Conservation (phyloP, 2,329 filamentous ascomycete species). For the Penicillium sp. region DNA sequence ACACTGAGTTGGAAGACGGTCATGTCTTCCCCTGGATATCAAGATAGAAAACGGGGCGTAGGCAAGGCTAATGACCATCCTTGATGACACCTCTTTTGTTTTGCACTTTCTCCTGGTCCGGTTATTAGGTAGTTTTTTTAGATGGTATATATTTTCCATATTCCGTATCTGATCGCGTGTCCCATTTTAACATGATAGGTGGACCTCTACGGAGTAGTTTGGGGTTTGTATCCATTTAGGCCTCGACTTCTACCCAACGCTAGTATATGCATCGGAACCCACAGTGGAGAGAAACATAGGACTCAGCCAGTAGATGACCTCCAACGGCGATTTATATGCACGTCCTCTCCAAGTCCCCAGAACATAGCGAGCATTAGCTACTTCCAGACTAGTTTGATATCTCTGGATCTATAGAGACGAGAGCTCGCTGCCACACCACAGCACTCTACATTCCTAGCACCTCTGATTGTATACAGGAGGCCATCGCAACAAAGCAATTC, state of each 20-base stretch:
- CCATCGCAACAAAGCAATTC: not conserved
- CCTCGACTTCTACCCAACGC: not conserved
- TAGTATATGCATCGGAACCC: not conserved
- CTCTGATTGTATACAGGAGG: not conserved
- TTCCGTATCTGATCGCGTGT: not conserved
- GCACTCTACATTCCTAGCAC: not conserved
- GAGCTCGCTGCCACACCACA: not conserved
- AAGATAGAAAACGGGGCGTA: conserved; percentile 13
- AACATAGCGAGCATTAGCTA: not conserved
- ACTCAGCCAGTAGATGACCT: not conserved
- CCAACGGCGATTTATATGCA: not conserved
- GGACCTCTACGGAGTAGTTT: not conserved
- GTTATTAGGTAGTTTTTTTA: conserved; percentile 7
- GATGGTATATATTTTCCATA: conserved; percentile 6
- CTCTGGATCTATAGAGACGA: not conserved
- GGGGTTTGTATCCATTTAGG: not conserved
- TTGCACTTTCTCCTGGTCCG: not conserved
- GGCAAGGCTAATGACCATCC: conserved; percentile 18
- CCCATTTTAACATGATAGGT: not conserved
- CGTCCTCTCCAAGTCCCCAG: not conserved
- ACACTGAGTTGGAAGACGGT: not conserved
- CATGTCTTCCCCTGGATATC: conserved; percentile 8
- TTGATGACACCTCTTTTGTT: conserved; percentile 14
- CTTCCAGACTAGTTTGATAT: not conserved
- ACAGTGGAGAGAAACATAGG: not conserved